Base-by-base conservation (phyloP, 2,329 filamentous ascomycete species). In the Corynespora cassiicola region DNA sequence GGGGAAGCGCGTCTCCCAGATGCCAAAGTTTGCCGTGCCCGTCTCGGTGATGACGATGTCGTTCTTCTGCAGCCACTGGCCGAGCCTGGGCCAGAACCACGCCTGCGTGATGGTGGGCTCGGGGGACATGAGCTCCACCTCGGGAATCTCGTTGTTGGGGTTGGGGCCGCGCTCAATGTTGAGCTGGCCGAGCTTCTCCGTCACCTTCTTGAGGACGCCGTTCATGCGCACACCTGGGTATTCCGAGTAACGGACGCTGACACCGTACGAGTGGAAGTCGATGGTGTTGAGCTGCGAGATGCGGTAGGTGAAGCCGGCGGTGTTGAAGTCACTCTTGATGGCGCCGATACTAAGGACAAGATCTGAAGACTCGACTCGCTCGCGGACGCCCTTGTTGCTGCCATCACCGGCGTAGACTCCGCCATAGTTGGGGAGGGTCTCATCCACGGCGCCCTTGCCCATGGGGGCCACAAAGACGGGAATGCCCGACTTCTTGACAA, bases 401-500 rank as follows among this genome's bases (percentile, higher is more conserved):
- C 86, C 88, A 42, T 79, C 79, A n/a, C 90, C 90, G 7, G 87
- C 86, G 65, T 95, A 95, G 5, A 95, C 87, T 48, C 90, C 90
- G 15, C 87, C 87, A 53, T 86, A 95, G 58, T 81, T 87, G n/a
- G 78, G 74, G 30, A 87, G 78, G 2, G 79, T 80, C 68, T 96
- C 90, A 56, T 94, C 80, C 30, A 96, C 80, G 14, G 87, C 87
- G 12, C 89, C 82, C 72, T 95, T 95, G 30, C 90, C 90, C 87
- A 95, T 95, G 2, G 90, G 88, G 0, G 89, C 87, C n/a, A 91
- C 87, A 55, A 94, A 95, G 0, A 88, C 86, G 4, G 90, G 90
- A 6, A 95, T 74, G 4, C 81, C 76, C 1, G 88, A 88, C 66
- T 85, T 88, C 44, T 85, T 75, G 34, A 95, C 74, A 11, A 96